Base-by-base conservation (phyloP, 129 eudicot genomes). In the Sambucus nigra region DNA sequence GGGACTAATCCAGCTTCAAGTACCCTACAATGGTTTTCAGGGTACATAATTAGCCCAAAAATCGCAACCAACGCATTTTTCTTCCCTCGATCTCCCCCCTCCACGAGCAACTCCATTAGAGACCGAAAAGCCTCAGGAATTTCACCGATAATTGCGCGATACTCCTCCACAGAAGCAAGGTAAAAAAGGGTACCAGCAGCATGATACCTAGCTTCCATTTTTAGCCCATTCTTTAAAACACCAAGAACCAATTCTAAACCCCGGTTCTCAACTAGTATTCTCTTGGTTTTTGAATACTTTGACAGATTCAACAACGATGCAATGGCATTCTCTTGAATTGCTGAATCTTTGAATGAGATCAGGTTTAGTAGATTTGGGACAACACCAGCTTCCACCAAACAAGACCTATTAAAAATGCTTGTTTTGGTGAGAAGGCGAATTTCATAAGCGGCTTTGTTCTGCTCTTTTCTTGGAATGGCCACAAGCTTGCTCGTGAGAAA, bases 131-230 rank as follows among this genome's bases (percentile, higher is more conserved):
- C 39, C 38, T 73, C 80, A 7, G 86, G 80, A 61, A 65, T 79
- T 69, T 66, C 73, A 21, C 89, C 89, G 1, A 91, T 79, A 72
- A 67, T 57, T 11, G 41, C 59, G 14, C 99, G 75, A 61, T 76
- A 75, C 49, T 86, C 87, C 51, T 91, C 94, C 4, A 71, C 87
- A 0, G 99, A 86, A 52, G 98, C 64, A 9, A 91, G 89, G 61
- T 91, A 86, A 64, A 82, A 91, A 51, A 91, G 57, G 1, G 75
- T 72, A n/a, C 95, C 98, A 8, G 95, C 94, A 5, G 98, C 86
- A 24, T 81, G 86, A 67, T 82, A 89, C 25, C 94, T 78, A 45
- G 95, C 80, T 61, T 91, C 94, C 73, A 76, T 74, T 51, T 63
- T 86, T 18, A 85, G 26, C 61, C 98, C 98, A 5, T 61, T 66